Percentiles rank a stretch among this genome's conserved stretches.
Evolutionary conservation across 495 filamentous ascomycete genomes (phyloP).

Genomic region (Annulohypoxylon nitens): DNA sequence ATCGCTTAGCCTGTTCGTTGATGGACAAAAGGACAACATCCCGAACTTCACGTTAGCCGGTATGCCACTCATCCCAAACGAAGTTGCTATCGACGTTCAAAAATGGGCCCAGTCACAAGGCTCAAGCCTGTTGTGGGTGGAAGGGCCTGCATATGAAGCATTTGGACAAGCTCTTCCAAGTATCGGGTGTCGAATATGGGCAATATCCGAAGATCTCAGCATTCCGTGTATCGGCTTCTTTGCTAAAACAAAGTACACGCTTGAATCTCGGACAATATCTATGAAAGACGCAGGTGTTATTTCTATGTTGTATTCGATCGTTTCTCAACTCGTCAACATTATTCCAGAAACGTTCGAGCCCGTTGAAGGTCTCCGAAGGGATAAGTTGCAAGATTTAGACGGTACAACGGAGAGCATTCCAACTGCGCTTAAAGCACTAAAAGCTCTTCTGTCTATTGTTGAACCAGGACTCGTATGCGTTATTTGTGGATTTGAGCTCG

Average conservation of each 20-base stretch:
- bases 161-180: constrained; percentile 4
- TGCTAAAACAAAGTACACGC: constrained; percentile 1
- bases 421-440: background rate
- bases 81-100: constrained; percentile 4
- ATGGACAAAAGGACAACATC: background rate
- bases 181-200: constrained; percentile 1
- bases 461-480: constrained; percentile 8
- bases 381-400: background rate
- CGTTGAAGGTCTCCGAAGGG: background rate
- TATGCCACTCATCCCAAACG: constrained; percentile 7
- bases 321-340: background rate
- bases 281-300: constrained; percentile 5
- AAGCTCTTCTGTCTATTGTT: background rate
- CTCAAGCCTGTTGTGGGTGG: constrained; percentile 16
- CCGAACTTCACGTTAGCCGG: background rate
- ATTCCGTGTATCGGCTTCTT: constrained; percentile 9
- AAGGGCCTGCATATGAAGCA: constrained; percentile 1
- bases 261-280: background rate
- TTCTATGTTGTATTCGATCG: background rate
- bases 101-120: constrained; percentile 1
- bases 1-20: background rate
- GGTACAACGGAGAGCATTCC: constrained; percentile 1
- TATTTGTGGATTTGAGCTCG: background rate
- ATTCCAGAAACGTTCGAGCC: background rate
- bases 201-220: constrained; percentile 6